These are phyloP conservation scores for Mycena belliarum DNA, from an alignment of 768 basidiomycete species.

Conservation along the genomic window DNA sequence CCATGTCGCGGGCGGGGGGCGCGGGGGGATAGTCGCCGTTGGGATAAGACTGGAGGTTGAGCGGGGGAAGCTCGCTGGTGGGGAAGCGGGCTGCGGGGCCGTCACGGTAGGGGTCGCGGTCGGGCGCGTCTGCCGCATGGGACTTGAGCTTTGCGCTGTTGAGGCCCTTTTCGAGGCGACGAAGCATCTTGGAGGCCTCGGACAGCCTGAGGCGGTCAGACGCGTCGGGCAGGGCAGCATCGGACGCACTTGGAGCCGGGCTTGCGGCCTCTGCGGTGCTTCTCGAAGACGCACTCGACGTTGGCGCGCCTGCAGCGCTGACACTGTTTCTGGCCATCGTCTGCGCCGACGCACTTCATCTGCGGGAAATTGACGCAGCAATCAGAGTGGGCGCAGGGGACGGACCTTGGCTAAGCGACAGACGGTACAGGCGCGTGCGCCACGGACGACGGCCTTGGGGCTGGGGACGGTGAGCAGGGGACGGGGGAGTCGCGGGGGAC, in stretches of 20 bases:
- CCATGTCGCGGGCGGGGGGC: conserved; percentile 40
- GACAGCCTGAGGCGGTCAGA: conserved; percentile 56
- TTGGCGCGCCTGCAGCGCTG: conserved; percentile 84
- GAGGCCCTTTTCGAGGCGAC: conserved; percentile 81
- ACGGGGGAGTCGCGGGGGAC: neutral
- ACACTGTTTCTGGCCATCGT: conserved; percentile 79
- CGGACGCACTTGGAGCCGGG: conserved; percentile 80
- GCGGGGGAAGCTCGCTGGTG: conserved; percentile 50
- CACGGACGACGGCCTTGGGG: conserved; percentile 50
- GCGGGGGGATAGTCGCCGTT: conserved; percentile 38
- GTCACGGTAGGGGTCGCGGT: conserved; percentile 32
- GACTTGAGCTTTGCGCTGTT: conserved; percentile 78
- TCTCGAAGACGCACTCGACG: conserved; percentile 84
- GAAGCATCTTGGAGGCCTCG: conserved; percentile 87
- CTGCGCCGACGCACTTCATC: conserved; percentile 93
- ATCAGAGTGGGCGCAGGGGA: conserved; percentile 17
- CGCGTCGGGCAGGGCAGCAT: conserved; percentile 10
- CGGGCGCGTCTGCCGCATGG: conserved; percentile 37
- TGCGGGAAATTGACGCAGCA: conserved; percentile 30
- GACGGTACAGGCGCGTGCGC: conserved; percentile 76
- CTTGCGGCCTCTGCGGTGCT: conserved; percentile 85
- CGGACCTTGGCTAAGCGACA: conserved; percentile 81
- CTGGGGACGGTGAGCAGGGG: conserved; percentile 26
- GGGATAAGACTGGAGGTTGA: conserved; percentile 41
- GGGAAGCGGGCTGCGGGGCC: conserved; percentile 39